These are phyloP conservation scores for Hericium rajendrae DNA, from an alignment of 768 basidiomycete genomes.

Conservation along the genomic window DNA sequence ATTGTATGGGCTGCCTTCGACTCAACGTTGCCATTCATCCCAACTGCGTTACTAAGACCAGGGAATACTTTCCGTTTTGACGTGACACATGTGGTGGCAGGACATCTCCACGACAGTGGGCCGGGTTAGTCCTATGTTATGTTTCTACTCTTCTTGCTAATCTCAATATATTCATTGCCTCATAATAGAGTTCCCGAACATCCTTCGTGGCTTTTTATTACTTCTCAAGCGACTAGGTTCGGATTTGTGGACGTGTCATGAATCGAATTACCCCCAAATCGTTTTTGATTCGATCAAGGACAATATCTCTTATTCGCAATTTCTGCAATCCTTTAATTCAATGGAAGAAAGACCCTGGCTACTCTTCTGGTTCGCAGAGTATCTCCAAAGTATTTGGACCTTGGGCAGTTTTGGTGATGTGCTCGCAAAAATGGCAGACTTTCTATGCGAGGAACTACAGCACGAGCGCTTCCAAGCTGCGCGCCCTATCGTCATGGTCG, in stretches of 20 bases:
- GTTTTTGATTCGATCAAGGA: slow-evolving; percentile 80
- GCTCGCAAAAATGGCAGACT: slow-evolving; percentile 62
- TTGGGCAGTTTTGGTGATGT: slow-evolving; percentile 40
- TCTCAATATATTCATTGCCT: background rate
- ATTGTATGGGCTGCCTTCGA: slow-evolving; percentile 46
- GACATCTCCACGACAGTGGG: slow-evolving; percentile 52
- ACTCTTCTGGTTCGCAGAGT: slow-evolving; percentile 57
- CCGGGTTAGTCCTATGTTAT: slow-evolving; percentile 38
- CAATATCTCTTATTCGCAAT: slow-evolving; percentile 46
- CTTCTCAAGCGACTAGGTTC: slow-evolving; percentile 48
- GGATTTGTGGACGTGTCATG: slow-evolving; percentile 62
- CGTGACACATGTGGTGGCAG: slow-evolving; percentile 43
- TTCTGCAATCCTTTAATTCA: slow-evolving; percentile 29
- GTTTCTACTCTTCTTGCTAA: slow-evolving; percentile 7
- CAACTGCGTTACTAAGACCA: slow-evolving; percentile 30
- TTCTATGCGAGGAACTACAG: slow-evolving; percentile 75
- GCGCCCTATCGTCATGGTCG: slow-evolving; percentile 49
- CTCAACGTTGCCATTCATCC: slow-evolving; percentile 43
- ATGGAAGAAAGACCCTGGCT: slow-evolving; percentile 35
- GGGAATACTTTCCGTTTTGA: slow-evolving; percentile 29
- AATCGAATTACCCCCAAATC: slow-evolving; percentile 63
- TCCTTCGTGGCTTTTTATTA: slow-evolving; percentile 49
- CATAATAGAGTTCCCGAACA: slow-evolving; percentile 44
- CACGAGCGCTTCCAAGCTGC: slow-evolving; percentile 58
- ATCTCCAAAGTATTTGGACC: slow-evolving; percentile 46